Conservation (phyloP, 2,329 filamentous ascomycete genomes). For the Ophiocordyceps camponoti-rufipedis region DNA sequence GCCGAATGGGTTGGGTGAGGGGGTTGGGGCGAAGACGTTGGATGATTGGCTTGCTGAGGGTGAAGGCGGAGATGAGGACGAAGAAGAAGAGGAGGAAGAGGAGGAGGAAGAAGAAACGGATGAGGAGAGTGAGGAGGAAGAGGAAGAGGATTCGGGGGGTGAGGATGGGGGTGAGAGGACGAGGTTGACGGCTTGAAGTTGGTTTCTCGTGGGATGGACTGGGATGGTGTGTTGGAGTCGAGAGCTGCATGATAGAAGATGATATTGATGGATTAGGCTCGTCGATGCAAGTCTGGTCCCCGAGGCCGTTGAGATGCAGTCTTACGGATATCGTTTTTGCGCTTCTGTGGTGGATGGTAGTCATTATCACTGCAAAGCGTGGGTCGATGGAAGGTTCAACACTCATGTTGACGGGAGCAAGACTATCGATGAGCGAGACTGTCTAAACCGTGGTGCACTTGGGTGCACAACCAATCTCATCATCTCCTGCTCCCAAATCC, state of each 20-base stretch:
- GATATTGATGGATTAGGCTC: not conserved
- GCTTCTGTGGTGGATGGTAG: too few species aligned
- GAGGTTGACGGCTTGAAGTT: conserved; percentile 25
- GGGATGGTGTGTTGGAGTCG: too few species aligned
- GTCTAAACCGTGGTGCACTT: too few species aligned
- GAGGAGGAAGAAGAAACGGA: conserved; percentile 27
- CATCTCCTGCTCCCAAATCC: not conserved
- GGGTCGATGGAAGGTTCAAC: too few species aligned
- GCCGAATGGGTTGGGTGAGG: conserved; percentile 33
- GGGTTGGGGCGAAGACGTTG: conserved; percentile 52
- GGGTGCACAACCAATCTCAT: not conserved
- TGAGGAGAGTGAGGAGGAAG: conserved; percentile 29
- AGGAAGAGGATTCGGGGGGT: conserved; percentile 31
- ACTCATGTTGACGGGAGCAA: too few species aligned
- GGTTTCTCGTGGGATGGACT: not conserved
- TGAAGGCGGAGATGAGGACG: conserved; percentile 32
- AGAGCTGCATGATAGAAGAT: not conserved
- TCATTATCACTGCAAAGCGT: too few species aligned
- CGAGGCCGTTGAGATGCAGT: too few species aligned
- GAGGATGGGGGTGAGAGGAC: conserved; percentile 28
- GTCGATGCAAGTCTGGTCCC: too few species aligned
- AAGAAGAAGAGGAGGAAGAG: conserved; percentile 32
- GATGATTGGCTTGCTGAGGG: conserved; percentile 84
- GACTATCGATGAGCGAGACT: too few species aligned
- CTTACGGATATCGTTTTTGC: too few species aligned